Conservation (phyloP, 495 filamentous ascomycete genomes). For the Lineolata rhizophorae region DNA sequence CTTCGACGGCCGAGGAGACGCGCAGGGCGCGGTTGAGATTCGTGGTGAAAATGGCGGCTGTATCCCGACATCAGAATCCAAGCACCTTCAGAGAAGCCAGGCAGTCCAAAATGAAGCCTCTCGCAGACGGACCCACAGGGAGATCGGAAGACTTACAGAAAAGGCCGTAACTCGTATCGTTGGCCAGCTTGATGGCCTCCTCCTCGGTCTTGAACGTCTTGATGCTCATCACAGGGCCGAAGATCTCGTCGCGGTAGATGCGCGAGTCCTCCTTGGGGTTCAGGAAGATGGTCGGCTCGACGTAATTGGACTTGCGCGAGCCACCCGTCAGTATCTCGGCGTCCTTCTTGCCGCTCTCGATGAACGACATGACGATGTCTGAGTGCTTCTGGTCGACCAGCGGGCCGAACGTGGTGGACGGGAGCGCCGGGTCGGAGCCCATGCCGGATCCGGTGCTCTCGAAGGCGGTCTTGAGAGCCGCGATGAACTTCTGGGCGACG, state of each 20-base stretch:
- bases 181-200: constrained; percentile 25
- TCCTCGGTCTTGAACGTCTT: constrained; percentile 27
- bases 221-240: constrained; percentile 27
- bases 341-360: constrained; percentile 10
- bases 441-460: too few species aligned
- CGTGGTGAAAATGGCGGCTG: constrained; percentile 22
- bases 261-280: constrained; percentile 16
- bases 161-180: constrained; percentile 25
- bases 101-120: too few species aligned
- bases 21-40: constrained; percentile 27
- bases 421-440: constrained; percentile 10
- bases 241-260: constrained; percentile 27
- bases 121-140: too few species aligned
- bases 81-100: too few species aligned
- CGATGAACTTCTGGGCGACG: constrained; percentile 32
- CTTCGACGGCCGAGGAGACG: constrained; percentile 23
- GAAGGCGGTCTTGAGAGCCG: constrained; percentile 14
- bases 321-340: constrained; percentile 9
- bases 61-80: too few species aligned
- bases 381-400: constrained; percentile 15
- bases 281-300: constrained; percentile 25
- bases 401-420: constrained; percentile 10
- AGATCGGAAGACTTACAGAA: too few species aligned
- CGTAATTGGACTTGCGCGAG: constrained; percentile 18
- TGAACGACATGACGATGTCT: constrained; percentile 12